Evolutionary conservation across 805 yeast genomes (phyloP), one percentile per base, ranked within the genome.

Genomic region (Yamadazyma tumulicola): DNA sequence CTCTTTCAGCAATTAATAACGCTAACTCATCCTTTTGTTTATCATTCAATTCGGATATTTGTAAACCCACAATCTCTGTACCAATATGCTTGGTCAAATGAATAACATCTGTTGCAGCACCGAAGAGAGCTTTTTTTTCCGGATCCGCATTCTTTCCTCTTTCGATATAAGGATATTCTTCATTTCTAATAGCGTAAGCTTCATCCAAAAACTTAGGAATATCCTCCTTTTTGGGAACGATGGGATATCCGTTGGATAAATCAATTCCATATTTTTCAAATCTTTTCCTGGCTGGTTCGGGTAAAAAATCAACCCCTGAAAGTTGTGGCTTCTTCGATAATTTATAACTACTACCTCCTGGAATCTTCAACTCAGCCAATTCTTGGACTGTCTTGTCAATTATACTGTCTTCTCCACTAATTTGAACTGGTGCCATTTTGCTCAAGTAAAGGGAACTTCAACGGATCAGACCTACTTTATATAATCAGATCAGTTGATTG

Each of bases 1-100:
- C 51, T 42, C 61, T 45, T 41, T 55, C 61, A 26, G 57, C 59
- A 26, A 55, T 39, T 31, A 55, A 46, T 8, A 54, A 39, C 18
- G 61, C 61, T 32, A 55, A 47, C 41, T 55, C 61, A 41, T 55
- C 61, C 29, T 45, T 46, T 39, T 55, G 59, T 36, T 53, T 26
- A 32, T 55, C 57, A 26, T 25, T 52, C 26, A 55, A 50, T 5
- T 55, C 57, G 15, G 32, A 33, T 30, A 55, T 48, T 45, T 55
- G 59, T 40, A 55, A 49, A 8, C 61, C 62, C 28, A 54, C 49
- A 37, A 55, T 49, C 42, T 55, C 61, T 10, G 61, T 54, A 34
- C 55, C 54, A 41, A 56, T 42, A 38, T 55, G 49, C 40, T 49
- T 47, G 30, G 52, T 47, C 41, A 51, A 47, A 41, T 56, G 36